Base-by-base conservation (phyloP, 257 asterid genomes). In the Ocimum tenuiflorum region DNA sequence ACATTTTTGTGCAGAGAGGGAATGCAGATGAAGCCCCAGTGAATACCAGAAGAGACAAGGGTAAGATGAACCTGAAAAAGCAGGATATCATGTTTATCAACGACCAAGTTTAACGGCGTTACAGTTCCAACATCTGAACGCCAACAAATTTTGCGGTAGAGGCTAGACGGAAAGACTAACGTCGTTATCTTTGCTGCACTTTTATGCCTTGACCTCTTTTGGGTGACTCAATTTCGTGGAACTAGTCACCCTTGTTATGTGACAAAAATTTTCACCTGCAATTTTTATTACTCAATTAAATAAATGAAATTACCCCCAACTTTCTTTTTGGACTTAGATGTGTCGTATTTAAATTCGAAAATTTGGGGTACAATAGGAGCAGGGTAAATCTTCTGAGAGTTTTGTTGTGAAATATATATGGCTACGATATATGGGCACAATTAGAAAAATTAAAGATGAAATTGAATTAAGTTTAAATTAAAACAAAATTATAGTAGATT, bases 1-100 rank as follows among this genome's bases (percentile, higher is more conserved):
- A 24, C 31, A 4, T 33, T 18, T 48, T 75, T 11, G 20, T 60
- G 79, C 74, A 91, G 97, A 80, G 83, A 65, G 99, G 95, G 42
- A 80, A 81, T 48, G 90, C 90, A 0, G 94, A 75, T 36, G 79
- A 83, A 68, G 59, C 51, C 67, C 75, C 74, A 62, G 73, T 19
- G 4, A 80, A 54, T 20, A 60, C 57, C 22, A 79, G 64, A 64
- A 81, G 88, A 15, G 94, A 82, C 65, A 83, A 76, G 72, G 99
- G 97, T 29, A 92, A 89, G 77, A 85, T 84, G 95, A 82, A 82
- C 41, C 70, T 92, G 49, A 65, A 73, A 1, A 86, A 88, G 64
- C 86, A 80, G 57, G 97, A 89, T 67, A 81, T 92, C 48, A 18
- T 77, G 68, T 73, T 65, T 77, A 72, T 91, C 50, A 63, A 48